phyloP scores from a whole-genome alignment of 768 basidiomycete genomes.

The Cystobasidium tubakii region DNA sequence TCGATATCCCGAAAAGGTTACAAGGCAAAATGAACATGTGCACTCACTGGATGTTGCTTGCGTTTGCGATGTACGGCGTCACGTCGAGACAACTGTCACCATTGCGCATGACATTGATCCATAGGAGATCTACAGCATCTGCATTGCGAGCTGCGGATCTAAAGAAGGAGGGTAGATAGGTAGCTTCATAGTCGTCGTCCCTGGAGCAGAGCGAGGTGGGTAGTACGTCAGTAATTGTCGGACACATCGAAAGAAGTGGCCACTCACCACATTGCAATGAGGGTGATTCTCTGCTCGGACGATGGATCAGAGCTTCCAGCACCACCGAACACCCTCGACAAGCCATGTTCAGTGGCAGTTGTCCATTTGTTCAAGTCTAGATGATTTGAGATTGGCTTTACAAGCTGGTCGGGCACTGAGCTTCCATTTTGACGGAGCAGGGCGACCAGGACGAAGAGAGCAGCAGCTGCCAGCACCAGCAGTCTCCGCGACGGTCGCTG shows the following conservation, averaged over 20 bases:
- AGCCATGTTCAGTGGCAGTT: not conserved
- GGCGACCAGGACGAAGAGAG: not conserved
- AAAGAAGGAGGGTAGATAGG: constrained; percentile 30
- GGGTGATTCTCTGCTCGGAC: not conserved
- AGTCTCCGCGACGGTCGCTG: not conserved
- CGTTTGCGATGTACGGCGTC: not conserved
- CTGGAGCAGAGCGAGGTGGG: constrained; percentile 1
- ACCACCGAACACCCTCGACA: not conserved
- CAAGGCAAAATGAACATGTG: not conserved
- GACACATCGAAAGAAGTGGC: too few relatives aligned
- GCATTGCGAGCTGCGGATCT: constrained; percentile 10
- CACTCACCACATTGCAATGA: constrained; percentile 26
- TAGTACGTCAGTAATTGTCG: too few relatives aligned
- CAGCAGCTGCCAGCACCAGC: not conserved
- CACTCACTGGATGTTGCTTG: constrained; percentile 12
- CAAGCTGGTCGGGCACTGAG: not conserved
- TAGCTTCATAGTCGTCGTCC: constrained; percentile 24
- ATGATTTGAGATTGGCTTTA: not conserved
- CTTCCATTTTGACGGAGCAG: not conserved
- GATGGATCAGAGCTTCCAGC: not conserved
- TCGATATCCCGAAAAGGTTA: not conserved
- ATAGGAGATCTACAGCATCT: constrained; percentile 31
- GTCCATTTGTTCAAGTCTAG: not conserved
- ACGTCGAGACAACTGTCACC: constrained; percentile 11
- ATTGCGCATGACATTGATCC: constrained; percentile 14